Evolutionary conservation across 768 basidiomycete species (phyloP).

Genomic region (Lentinula sp.): DNA sequence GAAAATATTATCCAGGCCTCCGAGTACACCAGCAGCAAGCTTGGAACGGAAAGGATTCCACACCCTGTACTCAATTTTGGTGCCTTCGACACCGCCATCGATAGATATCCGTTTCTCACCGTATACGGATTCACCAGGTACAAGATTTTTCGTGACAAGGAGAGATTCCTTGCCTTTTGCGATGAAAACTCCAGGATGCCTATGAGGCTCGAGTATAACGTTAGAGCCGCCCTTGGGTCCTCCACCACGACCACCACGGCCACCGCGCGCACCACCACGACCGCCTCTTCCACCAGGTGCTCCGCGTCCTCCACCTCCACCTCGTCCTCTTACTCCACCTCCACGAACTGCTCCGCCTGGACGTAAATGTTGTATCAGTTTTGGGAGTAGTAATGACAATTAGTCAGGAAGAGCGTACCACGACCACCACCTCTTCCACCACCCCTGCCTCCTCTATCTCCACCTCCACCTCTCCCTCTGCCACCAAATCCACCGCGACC

Average conservation of each 20-base stretch:
- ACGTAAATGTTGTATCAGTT: slow-evolving; percentile 7
- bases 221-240: slow-evolving; percentile 80
- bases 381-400: slow-evolving; percentile 2
- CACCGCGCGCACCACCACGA: slow-evolving; percentile 38
- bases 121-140: slow-evolving; percentile 96
- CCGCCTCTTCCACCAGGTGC: slow-evolving; percentile 34
- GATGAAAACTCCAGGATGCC: slow-evolving; percentile 92
- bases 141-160: slow-evolving; percentile 96
- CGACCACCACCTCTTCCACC: slow-evolving; percentile 31
- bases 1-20: slow-evolving; percentile 90
- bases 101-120: slow-evolving; percentile 96
- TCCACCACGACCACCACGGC: slow-evolving; percentile 50
- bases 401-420: slow-evolving; percentile 7
- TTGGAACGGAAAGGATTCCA: slow-evolving; percentile 99
- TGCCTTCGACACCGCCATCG: slow-evolving; percentile 66
- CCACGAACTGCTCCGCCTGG: slow-evolving; percentile 24
- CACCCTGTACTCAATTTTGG: slow-evolving; percentile 94
- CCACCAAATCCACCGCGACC: slow-evolving; percentile 70
- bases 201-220: slow-evolving; percentile 91
- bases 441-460: slow-evolving; percentile 31
- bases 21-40: slow-evolving; percentile 93
- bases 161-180: slow-evolving; percentile 97
- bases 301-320: slow-evolving; percentile 32
- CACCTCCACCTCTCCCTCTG: slow-evolving; percentile 32
- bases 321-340: slow-evolving; percentile 31